These are phyloP conservation scores for Suhomyces coccinellae DNA, from an alignment of 1,139 yeast species.

Conservation along the genomic window DNA sequence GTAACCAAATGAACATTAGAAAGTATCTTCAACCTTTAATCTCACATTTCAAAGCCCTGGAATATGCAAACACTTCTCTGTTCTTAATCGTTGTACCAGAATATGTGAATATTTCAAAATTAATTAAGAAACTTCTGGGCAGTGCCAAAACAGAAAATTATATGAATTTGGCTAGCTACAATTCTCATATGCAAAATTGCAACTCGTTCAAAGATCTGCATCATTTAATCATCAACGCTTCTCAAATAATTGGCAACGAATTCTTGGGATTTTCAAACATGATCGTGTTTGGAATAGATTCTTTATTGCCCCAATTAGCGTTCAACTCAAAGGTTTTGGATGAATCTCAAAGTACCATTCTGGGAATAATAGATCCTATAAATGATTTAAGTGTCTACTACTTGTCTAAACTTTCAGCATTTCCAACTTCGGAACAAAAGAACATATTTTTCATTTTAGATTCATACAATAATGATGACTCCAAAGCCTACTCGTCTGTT, in stretches of 20 bases:
- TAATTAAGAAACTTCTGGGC: conserved; percentile 4
- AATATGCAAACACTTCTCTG: conserved; percentile 13
- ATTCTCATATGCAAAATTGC: too few species aligned
- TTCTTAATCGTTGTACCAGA: conserved; percentile 22
- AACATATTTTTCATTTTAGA: conserved; percentile 18
- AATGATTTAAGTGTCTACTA: conserved; percentile 26
- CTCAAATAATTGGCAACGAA: conserved; percentile 22
- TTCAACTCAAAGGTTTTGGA: conserved; percentile 7
- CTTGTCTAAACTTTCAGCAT: conserved; percentile 18
- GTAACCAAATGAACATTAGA: conserved; percentile 1
- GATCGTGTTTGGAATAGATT: conserved; percentile 26
- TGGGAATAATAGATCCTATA: conserved; percentile 28
- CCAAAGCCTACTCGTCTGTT: neutral
- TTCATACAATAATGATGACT: conserved; percentile 1
- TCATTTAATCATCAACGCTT: conserved; percentile 10
- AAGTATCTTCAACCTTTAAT: conserved; percentile 6
- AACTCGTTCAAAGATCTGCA: neutral
- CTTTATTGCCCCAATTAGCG: conserved; percentile 27
- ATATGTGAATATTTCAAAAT: conserved; percentile 8
- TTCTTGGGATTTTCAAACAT: conserved; percentile 18
- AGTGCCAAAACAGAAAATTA: conserved; percentile 1
- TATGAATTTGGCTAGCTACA: neutral
- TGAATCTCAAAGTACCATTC: conserved; percentile 6
- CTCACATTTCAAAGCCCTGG: conserved; percentile 8
- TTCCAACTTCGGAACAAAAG: conserved; percentile 11